Conservation (phyloP, 768 basidiomycete species). For the Russula emetica region DNA sequence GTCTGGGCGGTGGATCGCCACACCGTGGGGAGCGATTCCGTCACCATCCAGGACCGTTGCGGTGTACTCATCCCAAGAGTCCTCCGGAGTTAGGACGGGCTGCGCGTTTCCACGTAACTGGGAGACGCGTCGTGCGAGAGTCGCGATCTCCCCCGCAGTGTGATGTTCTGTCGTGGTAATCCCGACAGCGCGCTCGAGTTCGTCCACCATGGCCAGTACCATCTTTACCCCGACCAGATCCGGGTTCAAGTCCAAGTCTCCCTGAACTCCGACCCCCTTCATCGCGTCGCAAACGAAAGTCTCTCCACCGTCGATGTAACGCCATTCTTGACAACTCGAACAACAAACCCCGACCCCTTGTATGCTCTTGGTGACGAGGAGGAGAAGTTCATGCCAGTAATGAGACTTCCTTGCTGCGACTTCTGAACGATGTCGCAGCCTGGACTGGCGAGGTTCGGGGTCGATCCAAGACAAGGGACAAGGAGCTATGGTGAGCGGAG, state of each 20-base stretch:
- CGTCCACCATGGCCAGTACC: slow-evolving; percentile 17
- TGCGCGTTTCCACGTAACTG: slow-evolving; percentile 15
- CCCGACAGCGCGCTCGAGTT: slow-evolving; percentile 23
- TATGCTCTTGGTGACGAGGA: slow-evolving; percentile 7
- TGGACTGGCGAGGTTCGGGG: slow-evolving; percentile 8
- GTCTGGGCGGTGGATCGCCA: slow-evolving; percentile 22
- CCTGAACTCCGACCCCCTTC: slow-evolving; percentile 11
- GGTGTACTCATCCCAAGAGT: slow-evolving; percentile 13
- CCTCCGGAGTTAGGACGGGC: slow-evolving; percentile 12
- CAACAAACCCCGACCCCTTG: slow-evolving; percentile 18
- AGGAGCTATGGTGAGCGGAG: slow-evolving; percentile 21
- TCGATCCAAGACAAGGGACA: slow-evolving; percentile 19
- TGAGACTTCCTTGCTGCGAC: slow-evolving; percentile 15
- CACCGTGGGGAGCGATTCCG: slow-evolving; percentile 17
- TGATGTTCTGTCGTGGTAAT: slow-evolving; percentile 7
- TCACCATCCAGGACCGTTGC: slow-evolving; percentile 18
- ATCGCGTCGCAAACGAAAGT: slow-evolving; percentile 9
- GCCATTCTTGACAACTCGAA: slow-evolving; percentile 22
- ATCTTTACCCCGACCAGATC: slow-evolving; percentile 21
- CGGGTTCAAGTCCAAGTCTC: slow-evolving; percentile 17
- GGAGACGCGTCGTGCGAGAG: slow-evolving; percentile 26
- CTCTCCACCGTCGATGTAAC: slow-evolving; percentile 8
- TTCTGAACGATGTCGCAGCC: slow-evolving; percentile 10
- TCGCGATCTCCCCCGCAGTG: slow-evolving; percentile 8
- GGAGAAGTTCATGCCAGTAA: slow-evolving; percentile 19